Evolutionary conservation across 352 stramenopile species (phyloP).

Genomic region (Globisporangium nagaii): DNA sequence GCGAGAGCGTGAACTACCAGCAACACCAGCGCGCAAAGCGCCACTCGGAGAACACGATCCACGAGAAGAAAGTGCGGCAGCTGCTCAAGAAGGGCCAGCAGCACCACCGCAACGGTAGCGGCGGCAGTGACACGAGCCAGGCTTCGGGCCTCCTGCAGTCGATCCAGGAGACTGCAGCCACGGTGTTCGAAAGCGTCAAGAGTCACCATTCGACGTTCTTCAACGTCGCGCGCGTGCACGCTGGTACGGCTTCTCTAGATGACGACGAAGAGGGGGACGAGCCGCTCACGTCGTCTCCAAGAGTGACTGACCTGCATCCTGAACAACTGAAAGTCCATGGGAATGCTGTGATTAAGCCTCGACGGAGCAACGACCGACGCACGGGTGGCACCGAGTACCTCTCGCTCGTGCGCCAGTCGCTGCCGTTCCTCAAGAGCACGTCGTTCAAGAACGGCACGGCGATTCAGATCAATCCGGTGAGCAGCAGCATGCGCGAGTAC

Average conservation of each 20-base stretch:
- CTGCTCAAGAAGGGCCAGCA: slow-evolving; percentile 24
- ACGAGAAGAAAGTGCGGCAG: slow-evolving; percentile 36
- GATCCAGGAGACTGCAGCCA: background rate
- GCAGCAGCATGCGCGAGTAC: slow-evolving; percentile 39
- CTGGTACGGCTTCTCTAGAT: background rate
- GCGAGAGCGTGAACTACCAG: background rate
- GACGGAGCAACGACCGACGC: background rate
- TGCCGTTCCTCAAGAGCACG: slow-evolving; percentile 26
- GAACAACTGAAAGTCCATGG: too few species aligned
- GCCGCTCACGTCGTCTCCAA: background rate
- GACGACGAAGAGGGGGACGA: background rate
- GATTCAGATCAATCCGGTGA: slow-evolving; percentile 51
- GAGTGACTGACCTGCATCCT: background rate
- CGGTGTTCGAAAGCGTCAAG: background rate
- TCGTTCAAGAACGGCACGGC: slow-evolving; percentile 48
- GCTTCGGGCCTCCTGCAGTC: background rate
- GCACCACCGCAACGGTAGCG: background rate
- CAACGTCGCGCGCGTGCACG: slow-evolving; percentile 7
- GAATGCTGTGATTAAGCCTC: slow-evolving; percentile 4
- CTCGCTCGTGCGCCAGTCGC: slow-evolving; percentile 2
- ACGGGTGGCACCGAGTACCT: slow-evolving; percentile 8
- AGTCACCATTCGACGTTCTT: slow-evolving; percentile 1
- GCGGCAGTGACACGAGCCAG: background rate
- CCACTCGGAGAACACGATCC: slow-evolving; percentile 21
- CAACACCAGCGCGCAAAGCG: background rate